These are phyloP conservation scores for Mrakia blollopis DNA, from an alignment of 768 basidiomycete genomes.

Conservation along the genomic window DNA sequence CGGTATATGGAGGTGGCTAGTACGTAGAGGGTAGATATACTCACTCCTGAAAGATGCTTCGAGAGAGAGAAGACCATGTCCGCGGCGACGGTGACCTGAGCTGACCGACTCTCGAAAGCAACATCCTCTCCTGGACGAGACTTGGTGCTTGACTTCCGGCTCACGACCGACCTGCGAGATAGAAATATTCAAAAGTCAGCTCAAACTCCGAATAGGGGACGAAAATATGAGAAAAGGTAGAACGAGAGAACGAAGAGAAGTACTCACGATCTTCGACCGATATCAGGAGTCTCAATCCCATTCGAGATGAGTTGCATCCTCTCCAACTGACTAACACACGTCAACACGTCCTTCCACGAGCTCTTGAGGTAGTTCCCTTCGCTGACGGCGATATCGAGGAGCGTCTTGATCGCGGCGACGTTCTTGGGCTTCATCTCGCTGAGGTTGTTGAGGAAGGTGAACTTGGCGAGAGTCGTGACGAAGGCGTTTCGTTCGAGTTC, in stretches of 20 bases:
- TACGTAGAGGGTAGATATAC: slow-evolving; percentile 41
- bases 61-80: slow-evolving; percentile 99
- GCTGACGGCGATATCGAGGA: slow-evolving; percentile 90
- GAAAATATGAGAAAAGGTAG: not conserved
- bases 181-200: not conserved
- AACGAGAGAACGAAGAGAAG: not conserved
- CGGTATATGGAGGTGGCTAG: not conserved
- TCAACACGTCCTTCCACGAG: slow-evolving; percentile 93
- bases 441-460: slow-evolving; percentile 94
- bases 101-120: slow-evolving; percentile 92
- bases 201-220: not conserved
- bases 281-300: slow-evolving; percentile 76
- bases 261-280: slow-evolving; percentile 71
- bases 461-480: slow-evolving; percentile 90
- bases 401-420: slow-evolving; percentile 95
- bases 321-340: slow-evolving; percentile 96
- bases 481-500: slow-evolving; percentile 98
- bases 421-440: slow-evolving; percentile 99
- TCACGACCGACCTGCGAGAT: slow-evolving; percentile 5
- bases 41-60: slow-evolving; percentile 86
- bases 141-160: not conserved
- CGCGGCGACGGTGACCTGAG: slow-evolving; percentile 95
- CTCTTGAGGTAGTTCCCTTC: slow-evolving; percentile 94
- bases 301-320: slow-evolving; percentile 96
- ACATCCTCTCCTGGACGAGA: slow-evolving; percentile 69